These are phyloP conservation scores for Fusarium austroafricanum DNA, from an alignment of 2,329 filamentous ascomycete genomes.

Conservation along the genomic window DNA sequence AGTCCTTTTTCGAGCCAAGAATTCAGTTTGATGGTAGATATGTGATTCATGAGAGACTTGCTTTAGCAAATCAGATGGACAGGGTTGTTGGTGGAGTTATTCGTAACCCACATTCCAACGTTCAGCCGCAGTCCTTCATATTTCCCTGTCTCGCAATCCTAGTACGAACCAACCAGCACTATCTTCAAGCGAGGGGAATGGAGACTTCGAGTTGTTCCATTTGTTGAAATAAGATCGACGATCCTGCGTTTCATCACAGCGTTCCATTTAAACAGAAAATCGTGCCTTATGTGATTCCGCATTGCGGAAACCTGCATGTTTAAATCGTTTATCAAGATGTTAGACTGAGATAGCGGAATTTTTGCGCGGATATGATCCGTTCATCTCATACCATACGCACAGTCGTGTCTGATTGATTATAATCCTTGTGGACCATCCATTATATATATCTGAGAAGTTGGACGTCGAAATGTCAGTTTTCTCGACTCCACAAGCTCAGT, in stretches of 20 bases:
- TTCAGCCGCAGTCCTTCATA: slow-evolving; percentile 9
- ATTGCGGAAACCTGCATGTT: background rate
- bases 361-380: background rate
- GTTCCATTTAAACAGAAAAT: background rate
- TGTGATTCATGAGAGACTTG: background rate
- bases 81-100: background rate
- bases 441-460: background rate
- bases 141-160: background rate
- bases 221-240: background rate
- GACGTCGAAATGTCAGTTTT: background rate
- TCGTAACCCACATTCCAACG: background rate
- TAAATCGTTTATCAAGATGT: background rate
- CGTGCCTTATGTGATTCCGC: background rate
- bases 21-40: background rate
- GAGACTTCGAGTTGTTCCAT: background rate
- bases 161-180: background rate
- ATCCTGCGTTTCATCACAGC: background rate
- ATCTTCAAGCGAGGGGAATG: background rate
- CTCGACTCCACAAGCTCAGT: background rate
- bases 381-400: background rate
- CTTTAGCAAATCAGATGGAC: background rate
- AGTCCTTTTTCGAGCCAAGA: background rate
- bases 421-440: background rate
- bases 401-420: background rate
- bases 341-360: background rate